These are phyloP conservation scores for Kickxella alabastrina DNA, from an alignment of 192 early-diverging fungal species.

Conservation along the genomic window DNA sequence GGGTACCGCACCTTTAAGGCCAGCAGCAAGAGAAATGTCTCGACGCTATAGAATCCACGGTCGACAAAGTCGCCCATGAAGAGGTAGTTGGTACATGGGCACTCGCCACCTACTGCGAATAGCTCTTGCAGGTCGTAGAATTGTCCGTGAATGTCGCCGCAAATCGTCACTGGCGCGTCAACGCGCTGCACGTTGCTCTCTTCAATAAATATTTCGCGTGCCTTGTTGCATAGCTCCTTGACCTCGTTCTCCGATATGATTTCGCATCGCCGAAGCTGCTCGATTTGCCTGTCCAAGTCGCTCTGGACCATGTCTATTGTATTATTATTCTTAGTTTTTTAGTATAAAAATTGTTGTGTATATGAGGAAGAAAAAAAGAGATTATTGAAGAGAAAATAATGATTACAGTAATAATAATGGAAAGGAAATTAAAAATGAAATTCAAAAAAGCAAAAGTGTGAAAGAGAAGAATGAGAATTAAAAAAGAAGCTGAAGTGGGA, in stretches of 20 bases:
- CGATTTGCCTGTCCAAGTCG: conserved; percentile 71
- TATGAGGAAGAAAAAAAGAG: not conserved
- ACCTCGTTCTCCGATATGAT: conserved; percentile 91
- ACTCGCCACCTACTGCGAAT: conserved; percentile 89
- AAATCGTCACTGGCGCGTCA: conserved; percentile 93
- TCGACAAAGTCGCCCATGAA: conserved; percentile 99
- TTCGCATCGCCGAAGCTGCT: conserved; percentile 84
- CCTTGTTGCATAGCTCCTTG: conserved; percentile 89
- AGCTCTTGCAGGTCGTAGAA: conserved; percentile 96
- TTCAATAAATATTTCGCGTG: conserved; percentile 91
- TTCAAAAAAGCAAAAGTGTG: conserved; percentile 5
- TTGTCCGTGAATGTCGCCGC: conserved; percentile 97
- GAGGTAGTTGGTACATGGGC: conserved; percentile 95
- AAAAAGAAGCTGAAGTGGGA: no score
- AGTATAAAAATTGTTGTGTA: not conserved
- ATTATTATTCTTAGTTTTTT: not conserved
- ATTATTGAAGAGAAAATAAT: not conserved
- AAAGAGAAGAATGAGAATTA: not conserved
- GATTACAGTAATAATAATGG: not conserved
- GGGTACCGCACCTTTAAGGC: conserved; percentile 89
- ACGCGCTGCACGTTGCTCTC: conserved; percentile 95
- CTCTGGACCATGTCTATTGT: conserved; percentile 44
- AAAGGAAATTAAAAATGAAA: conserved; percentile 8
- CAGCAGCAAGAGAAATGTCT: conserved; percentile 93
- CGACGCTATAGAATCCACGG: conserved; percentile 93